A percentile compares a stretch with the other conserved stretches of the same genome.
phyloP scores from a whole-genome alignment of 768 basidiomycete genomes.

The Pholiota microspora region DNA sequence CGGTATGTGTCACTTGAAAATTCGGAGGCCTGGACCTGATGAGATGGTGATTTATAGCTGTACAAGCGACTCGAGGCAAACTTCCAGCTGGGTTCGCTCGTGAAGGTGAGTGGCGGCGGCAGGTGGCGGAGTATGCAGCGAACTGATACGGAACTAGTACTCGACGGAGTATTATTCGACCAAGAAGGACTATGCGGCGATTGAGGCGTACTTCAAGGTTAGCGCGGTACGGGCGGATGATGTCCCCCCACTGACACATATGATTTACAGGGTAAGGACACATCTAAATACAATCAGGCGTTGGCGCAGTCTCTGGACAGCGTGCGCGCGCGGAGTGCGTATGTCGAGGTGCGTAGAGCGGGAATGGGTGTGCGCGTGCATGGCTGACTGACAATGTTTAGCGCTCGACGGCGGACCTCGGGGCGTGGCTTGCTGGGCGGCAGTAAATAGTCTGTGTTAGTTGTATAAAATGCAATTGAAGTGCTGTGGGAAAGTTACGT shows the following conservation, averaged over 20 bases:
- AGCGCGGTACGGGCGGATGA: constrained; percentile 4
- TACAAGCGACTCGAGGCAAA: constrained; percentile 71
- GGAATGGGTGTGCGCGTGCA: background rate
- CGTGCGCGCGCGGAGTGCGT: constrained; percentile 57
- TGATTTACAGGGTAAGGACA: constrained; percentile 55
- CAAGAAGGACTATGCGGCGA: constrained; percentile 59
- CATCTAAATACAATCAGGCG: constrained; percentile 61
- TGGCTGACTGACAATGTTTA: constrained; percentile 21
- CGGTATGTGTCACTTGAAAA: constrained; percentile 51
- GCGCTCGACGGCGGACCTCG: constrained; percentile 60
- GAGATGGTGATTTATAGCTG: constrained; percentile 36
- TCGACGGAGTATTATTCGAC: constrained; percentile 54
- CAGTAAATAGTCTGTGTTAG: too few species aligned
- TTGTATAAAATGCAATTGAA: too few species aligned
- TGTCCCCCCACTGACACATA: constrained; percentile 20
- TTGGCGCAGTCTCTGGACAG: constrained; percentile 69
- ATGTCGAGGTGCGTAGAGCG: constrained; percentile 50
- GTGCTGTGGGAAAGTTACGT: constrained; percentile 31
- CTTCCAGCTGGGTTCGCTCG: constrained; percentile 51
- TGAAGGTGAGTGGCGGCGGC: constrained; percentile 41
- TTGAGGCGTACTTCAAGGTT: constrained; percentile 77
- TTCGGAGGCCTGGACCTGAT: background rate
- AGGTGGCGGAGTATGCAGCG: background rate
- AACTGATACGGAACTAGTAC: constrained; percentile 20
- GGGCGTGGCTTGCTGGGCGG: constrained; percentile 37